These are phyloP conservation scores for Mucor irregularis DNA, from an alignment of 371 early-diverging fungal genomes.

Conservation along the genomic window DNA sequence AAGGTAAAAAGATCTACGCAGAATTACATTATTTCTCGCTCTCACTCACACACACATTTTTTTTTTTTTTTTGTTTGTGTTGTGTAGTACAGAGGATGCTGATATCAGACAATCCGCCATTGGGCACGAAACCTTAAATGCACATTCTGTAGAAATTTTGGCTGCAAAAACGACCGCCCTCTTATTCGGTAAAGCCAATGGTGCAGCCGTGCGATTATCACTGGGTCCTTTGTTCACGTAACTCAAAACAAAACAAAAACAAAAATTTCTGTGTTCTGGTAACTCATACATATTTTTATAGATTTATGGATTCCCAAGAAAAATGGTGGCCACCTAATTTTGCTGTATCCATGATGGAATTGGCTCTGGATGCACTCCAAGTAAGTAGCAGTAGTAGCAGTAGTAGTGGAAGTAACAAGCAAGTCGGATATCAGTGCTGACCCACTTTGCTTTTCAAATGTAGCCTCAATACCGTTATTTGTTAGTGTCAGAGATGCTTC, in stretches of 20 bases:
- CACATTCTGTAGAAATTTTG: conserved; percentile 27
- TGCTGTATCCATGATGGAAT: conserved; percentile 57
- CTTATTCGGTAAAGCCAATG: conserved; percentile 38
- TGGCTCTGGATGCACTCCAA: conserved; percentile 59
- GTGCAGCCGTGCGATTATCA: conserved; percentile 46
- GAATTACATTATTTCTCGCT: background rate
- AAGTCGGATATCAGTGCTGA: too few relatives aligned
- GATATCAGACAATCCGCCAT: conserved; percentile 32
- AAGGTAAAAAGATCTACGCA: conserved; percentile 8
- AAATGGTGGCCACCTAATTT: conserved; percentile 64
- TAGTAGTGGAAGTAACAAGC: too few relatives aligned
- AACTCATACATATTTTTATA: conserved; percentile 6
- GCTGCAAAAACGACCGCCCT: conserved; percentile 37
- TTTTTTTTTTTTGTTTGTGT: conserved; percentile 13
- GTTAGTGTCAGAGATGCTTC: conserved; percentile 61
- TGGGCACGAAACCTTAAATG: conserved; percentile 24
- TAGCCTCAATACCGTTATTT: conserved; percentile 71
- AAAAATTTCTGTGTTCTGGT: background rate
- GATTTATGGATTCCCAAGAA: conserved; percentile 58
- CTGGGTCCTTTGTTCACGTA: conserved; percentile 51
- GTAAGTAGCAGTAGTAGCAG: too few relatives aligned
- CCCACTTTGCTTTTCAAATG: background rate
- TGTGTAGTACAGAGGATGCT: conserved; percentile 7
- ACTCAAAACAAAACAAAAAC: conserved; percentile 17
- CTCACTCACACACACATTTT: conserved; percentile 31